phyloP scores from a whole-genome alignment of 2,329 filamentous ascomycete genomes.

The Monascus ruber region DNA sequence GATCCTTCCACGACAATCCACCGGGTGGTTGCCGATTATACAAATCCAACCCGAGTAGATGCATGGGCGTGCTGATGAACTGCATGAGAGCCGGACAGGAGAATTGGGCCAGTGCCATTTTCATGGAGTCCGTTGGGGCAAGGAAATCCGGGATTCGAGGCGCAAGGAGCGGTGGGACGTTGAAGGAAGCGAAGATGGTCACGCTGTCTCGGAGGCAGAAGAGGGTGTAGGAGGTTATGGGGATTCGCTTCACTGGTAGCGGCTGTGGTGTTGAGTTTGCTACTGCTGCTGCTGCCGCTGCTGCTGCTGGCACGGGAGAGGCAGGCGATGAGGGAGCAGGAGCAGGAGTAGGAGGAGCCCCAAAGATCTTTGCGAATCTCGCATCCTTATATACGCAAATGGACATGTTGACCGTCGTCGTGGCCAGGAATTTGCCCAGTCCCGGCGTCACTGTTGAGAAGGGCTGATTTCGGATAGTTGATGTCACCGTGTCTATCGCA shows the following conservation, averaged over 20 bases:
- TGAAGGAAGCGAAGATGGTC: slow-evolving; percentile 88
- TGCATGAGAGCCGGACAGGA: slow-evolving; percentile 68
- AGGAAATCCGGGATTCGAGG: slow-evolving; percentile 51
- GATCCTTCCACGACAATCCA: slow-evolving; percentile 42
- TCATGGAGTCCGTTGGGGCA: slow-evolving; percentile 32
- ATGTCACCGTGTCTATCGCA: slow-evolving; percentile 66
- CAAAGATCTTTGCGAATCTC: slow-evolving; percentile 73
- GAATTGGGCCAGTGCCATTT: slow-evolving; percentile 62
- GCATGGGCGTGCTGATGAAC: slow-evolving; percentile 67
- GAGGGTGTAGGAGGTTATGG: slow-evolving; percentile 59
- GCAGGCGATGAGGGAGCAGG: slow-evolving; percentile 10
- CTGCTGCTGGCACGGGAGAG: slow-evolving; percentile 1
- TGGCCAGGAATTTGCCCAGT: slow-evolving; percentile 67
- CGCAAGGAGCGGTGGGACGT: slow-evolving; percentile 68
- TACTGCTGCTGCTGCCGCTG: slow-evolving; percentile 5
- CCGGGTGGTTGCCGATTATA: slow-evolving; percentile 56
- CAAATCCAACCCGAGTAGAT: slow-evolving; percentile 72
- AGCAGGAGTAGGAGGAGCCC: slow-evolving; percentile 44
- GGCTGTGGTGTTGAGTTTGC: slow-evolving; percentile 4
- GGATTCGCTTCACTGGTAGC: slow-evolving; percentile 39
- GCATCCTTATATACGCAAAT: slow-evolving; percentile 85
- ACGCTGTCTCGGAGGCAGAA: slow-evolving; percentile 76
- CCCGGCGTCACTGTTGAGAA: slow-evolving; percentile 58
- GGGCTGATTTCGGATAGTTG: slow-evolving; percentile 48
- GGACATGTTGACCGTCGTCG: slow-evolving; percentile 69